Percentiles rank a stretch among this genome's conserved stretches.
Conservation (phyloP, 108 stramenopile species). For the Fistulifera pelliculosa region DNA sequence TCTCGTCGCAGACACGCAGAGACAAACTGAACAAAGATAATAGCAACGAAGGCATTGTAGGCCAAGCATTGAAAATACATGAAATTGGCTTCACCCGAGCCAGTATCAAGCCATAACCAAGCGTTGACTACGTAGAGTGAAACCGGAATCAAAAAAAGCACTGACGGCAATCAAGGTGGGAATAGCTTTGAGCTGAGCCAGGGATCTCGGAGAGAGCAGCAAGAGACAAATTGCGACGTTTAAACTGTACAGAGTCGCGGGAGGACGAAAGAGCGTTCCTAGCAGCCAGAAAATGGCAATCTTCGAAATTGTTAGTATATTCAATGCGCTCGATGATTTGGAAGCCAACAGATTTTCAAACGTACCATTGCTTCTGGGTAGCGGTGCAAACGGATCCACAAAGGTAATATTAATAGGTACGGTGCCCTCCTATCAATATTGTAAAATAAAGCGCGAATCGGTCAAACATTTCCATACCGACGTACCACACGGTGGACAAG, state of each 20-base stretch:
- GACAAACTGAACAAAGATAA: slow-evolving; percentile 22
- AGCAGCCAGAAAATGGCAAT: slow-evolving; percentile 36
- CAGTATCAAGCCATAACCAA: slow-evolving; percentile 65
- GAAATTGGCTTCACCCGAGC: slow-evolving; percentile 77
- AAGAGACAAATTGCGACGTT: slow-evolving; percentile 44
- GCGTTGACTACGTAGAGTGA: slow-evolving; percentile 37
- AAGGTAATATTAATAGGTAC: slow-evolving; percentile 44
- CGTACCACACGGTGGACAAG: slow-evolving; percentile 76
- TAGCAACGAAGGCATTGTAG: slow-evolving; percentile 53
- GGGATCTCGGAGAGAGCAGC: slow-evolving; percentile 40
- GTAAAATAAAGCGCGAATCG: slow-evolving; percentile 62
- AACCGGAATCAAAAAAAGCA: slow-evolving; percentile 50
- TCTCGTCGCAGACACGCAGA: slow-evolving; percentile 26
- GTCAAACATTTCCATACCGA: slow-evolving; percentile 69
- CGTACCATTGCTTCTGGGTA: slow-evolving; percentile 63
- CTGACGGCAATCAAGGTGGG: slow-evolving; percentile 39
- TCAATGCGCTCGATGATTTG: neutral
- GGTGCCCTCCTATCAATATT: slow-evolving; percentile 40
- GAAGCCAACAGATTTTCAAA: neutral
- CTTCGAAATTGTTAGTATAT: slow-evolving; percentile 12
- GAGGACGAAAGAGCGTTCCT: slow-evolving; percentile 49
- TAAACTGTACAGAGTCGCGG: slow-evolving; percentile 47
- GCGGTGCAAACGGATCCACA: slow-evolving; percentile 41
- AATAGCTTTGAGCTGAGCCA: slow-evolving; percentile 43
- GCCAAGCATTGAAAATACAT: slow-evolving; percentile 80